Evolutionary conservation across 495 filamentous ascomycete species (phyloP), one percentile per base, ranked within the genome.

Genomic region (Sporormia fimetaria): DNA sequence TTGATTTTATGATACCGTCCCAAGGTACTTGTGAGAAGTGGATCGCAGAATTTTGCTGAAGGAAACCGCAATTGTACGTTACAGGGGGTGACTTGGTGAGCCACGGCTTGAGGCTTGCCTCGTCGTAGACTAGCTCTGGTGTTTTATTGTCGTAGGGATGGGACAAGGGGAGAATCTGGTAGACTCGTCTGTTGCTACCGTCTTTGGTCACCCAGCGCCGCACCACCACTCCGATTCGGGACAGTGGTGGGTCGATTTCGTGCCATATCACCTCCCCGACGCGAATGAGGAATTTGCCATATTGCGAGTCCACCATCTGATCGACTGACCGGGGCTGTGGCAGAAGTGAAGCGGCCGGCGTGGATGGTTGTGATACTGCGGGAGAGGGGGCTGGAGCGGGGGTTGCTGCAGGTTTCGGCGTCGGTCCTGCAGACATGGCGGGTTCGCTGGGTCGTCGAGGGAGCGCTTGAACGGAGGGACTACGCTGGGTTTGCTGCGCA

Each of bases 241-340:
- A n/a, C n/a, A n/a, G n/a, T n/a, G n/a, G n/a, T 14, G 16, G 9
- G 29, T 63, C 67, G 29, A 67, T 65, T 29, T 71, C 63, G 48
- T 71, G 78, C 75, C 75, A 79, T 2, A 71, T 66, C 6, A 76
- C 47, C 51, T 79, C 75, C 11, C 75, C 75, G 2, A 66, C 59
- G 4, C 75, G 68, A 42, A 67, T 75, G 10, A 78, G 58, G 48
- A 70, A 70, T 45, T 55, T 63, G 15, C 57, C 55, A 38, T 64
- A 67, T 27, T 63, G 57, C 14, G 52, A 26, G 47, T 71, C 68
- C 12, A 64, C 40, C 15, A 61, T 55, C 51, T 71, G 68, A 29
- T 71, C 68, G 3, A 42, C 21, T 5, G 55, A 61, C 21, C 49
- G 61, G 0, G 63, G 44, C 12, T 55, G 50, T 38, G 72, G 59